Evolutionary conservation across 2,329 filamentous ascomycete genomes (phyloP).

Genomic region (Lachnellula willkommii): DNA sequence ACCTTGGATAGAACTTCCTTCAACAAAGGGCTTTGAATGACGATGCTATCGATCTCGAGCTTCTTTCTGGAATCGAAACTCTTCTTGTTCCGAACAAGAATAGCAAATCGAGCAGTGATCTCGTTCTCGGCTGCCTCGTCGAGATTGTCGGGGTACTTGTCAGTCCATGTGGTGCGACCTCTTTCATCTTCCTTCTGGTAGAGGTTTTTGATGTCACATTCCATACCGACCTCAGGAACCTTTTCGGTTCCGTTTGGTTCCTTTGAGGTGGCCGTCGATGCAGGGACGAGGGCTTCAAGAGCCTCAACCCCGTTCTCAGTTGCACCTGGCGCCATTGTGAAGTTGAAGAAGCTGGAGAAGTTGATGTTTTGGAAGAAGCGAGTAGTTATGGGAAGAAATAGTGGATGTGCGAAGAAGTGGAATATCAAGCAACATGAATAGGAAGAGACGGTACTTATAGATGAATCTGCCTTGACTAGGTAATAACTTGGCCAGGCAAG

Average conservation of each 20-base stretch:
- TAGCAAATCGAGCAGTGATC: constrained; percentile 55
- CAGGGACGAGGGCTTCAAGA: not conserved
- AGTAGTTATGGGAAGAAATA: no score
- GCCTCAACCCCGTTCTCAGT: not conserved
- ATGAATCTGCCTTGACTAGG: no score
- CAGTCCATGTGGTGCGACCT: constrained; percentile 50
- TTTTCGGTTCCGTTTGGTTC: not conserved
- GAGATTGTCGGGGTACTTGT: constrained; percentile 49
- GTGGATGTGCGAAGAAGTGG: not conserved
- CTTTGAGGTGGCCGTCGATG: not conserved
- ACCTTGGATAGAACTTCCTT: constrained; percentile 48
- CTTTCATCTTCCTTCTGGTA: constrained; percentile 48
- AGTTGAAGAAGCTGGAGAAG: no score
- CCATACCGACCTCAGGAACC: constrained; percentile 23
- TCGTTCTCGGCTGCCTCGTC: constrained; percentile 55
- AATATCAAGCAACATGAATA: not conserved
- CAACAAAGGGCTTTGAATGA: constrained; percentile 58
- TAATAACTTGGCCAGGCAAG: no score
- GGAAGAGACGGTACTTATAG: not conserved
- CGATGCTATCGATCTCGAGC: constrained; percentile 55
- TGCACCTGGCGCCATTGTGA: not conserved
- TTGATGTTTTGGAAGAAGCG: no score
- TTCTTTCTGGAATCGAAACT: constrained; percentile 55
- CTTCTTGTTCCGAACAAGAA: constrained; percentile 54
- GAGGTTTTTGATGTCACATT: constrained; percentile 41